These are phyloP conservation scores for Chaetomidium leptoderma DNA, from an alignment of 495 filamentous ascomycete genomes.

Conservation along the genomic window DNA sequence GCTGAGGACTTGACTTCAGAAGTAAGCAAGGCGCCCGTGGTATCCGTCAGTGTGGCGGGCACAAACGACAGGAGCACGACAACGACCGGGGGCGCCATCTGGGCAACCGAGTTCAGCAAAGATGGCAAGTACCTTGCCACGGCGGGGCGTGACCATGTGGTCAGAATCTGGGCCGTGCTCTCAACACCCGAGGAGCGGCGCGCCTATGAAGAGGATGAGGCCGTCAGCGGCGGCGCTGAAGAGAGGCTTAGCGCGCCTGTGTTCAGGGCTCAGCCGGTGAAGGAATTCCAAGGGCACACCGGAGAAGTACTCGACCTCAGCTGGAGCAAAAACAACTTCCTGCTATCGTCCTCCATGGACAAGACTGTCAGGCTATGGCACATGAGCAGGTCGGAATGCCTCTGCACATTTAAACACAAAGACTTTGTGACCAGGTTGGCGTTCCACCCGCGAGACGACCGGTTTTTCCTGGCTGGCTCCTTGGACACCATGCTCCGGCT, in stretches of 20 bases:
- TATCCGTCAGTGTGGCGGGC: slow-evolving; percentile 38
- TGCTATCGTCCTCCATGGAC: slow-evolving; percentile 96
- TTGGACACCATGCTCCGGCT: slow-evolving; percentile 87
- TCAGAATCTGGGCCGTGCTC: slow-evolving; percentile 89
- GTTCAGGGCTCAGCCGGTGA: slow-evolving; percentile 72
- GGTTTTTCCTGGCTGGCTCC: slow-evolving; percentile 93
- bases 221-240: slow-evolving; percentile 44
- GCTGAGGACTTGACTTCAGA: slow-evolving; percentile 6
- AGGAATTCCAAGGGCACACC: slow-evolving; percentile 80
- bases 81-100: slow-evolving; percentile 61
- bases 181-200: slow-evolving; percentile 73
- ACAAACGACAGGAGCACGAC: slow-evolving; percentile 33
- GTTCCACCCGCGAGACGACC: slow-evolving; percentile 92
- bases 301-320: slow-evolving; percentile 86
- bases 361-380: slow-evolving; percentile 98
- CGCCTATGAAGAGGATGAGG: slow-evolving; percentile 66
- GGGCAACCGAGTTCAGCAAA: slow-evolving; percentile 88
- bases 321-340: slow-evolving; percentile 99
- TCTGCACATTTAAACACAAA: slow-evolving; percentile 94
- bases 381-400: slow-evolving; percentile 74
- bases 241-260: slow-evolving; percentile 82
- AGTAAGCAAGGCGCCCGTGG: slow-evolving; percentile 28
- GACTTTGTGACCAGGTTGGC: slow-evolving; percentile 94
- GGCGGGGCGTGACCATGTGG: slow-evolving; percentile 78
- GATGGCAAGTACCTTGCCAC: slow-evolving; percentile 90